Percentiles rank a stretch among this genome's conserved stretches.
Conservation (phyloP, 2,329 filamentous ascomycete genomes). For the Fusarium brachygibbosum region DNA sequence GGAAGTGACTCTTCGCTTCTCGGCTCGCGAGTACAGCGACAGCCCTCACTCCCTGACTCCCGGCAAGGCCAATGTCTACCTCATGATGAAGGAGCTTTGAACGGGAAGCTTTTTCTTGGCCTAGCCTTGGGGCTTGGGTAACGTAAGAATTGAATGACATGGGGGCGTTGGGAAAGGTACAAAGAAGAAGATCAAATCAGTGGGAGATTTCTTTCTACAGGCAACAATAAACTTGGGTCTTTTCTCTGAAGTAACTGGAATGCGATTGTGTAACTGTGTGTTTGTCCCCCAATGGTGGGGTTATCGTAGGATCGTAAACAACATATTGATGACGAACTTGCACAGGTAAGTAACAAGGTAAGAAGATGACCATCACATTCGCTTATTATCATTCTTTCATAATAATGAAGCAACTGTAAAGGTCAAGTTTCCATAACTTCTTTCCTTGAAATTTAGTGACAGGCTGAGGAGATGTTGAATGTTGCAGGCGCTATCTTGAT, state of each 20-base stretch:
- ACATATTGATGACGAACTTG: conserved; percentile 19
- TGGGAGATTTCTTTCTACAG: neutral
- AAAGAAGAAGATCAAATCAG: neutral
- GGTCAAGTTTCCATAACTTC: fast-evolving
- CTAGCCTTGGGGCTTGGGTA: conserved; percentile 3
- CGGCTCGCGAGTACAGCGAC: conserved; percentile 29
- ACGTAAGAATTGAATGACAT: neutral
- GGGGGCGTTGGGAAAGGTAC: neutral
- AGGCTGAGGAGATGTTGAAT: neutral
- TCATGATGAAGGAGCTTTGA: conserved; percentile 36
- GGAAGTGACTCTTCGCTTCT: conserved; percentile 31
- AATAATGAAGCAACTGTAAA: neutral
- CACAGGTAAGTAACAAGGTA: neutral
- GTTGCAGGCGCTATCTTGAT: neutral
- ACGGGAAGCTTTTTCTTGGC: neutral
- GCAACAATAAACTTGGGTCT: neutral
- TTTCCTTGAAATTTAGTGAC: neutral
- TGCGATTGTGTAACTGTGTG: neutral
- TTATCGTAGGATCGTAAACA: neutral
- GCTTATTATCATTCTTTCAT: neutral
- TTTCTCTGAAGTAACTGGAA: neutral
- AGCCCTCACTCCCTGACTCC: conserved; percentile 30
- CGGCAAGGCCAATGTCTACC: conserved; percentile 22
- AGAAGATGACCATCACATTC: neutral
- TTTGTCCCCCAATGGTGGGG: neutral